A percentile compares a stretch with the other conserved stretches of the same genome.
Evolutionary conservation across 1,284 basidiomycete genomes (phyloP).

Genomic region (Takashimella tepidaria): DNA sequence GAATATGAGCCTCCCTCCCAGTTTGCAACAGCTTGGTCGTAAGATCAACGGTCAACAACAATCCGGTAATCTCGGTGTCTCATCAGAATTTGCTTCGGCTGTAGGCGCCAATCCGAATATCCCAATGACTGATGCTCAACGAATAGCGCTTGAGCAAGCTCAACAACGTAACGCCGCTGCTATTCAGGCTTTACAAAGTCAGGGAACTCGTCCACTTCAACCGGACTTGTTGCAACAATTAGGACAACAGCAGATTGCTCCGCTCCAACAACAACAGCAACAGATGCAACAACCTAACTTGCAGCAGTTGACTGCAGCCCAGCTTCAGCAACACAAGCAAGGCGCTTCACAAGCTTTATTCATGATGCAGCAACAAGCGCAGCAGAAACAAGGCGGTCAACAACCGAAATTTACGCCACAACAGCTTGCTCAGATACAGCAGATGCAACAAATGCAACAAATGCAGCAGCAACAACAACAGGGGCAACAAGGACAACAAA

Average conservation of each 20-base stretch:
- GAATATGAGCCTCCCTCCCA: neutral
- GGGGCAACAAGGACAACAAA: neutral
- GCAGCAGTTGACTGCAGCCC: constrained; percentile 2
- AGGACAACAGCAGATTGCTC: constrained; percentile 11
- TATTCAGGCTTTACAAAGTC: constrained; percentile 2
- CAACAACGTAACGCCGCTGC: constrained; percentile 3
- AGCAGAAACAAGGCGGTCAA: neutral
- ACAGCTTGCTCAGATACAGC: constrained; percentile 4
- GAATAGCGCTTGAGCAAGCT: constrained; percentile 9
- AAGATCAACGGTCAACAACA: neutral
- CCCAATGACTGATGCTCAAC: constrained; percentile 16
- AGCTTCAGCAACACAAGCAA: neutral
- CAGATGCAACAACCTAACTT: neutral
- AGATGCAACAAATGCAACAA: neutral
- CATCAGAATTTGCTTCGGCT: constrained; percentile 12
- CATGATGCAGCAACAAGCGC: neutral
- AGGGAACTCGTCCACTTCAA: neutral
- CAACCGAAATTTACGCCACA: neutral
- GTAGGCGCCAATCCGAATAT: constrained; percentile 11
- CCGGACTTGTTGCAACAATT: constrained; percentile 2
- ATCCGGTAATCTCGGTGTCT: neutral
- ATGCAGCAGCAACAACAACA: neutral
- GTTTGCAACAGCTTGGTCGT: neutral
- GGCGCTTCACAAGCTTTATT: neutral
- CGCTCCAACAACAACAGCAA: neutral